Base-by-base conservation (phyloP, 768 basidiomycete genomes). In the Porphyrellus cyaneotinctus region DNA sequence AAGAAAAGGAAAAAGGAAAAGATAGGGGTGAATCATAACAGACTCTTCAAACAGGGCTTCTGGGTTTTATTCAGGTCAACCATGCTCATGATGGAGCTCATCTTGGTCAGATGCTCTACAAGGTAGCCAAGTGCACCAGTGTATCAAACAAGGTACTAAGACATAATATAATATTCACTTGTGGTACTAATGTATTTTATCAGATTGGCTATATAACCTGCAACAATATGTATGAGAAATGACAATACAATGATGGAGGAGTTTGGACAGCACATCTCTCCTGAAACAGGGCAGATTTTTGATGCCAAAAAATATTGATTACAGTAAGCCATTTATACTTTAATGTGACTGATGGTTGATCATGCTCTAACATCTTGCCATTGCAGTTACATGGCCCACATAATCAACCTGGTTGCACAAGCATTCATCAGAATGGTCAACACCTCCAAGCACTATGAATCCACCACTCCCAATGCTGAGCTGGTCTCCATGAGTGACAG, bases 181-280 rank as follows among this genome's bases (percentile, higher is more conserved):
- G n/a, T n/a, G n/a, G n/a, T n/a, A n/a, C n/a, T n/a, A n/a, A n/a
- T n/a, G n/a, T n/a, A n/a, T n/a, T n/a, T n/a, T n/a, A 36, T 17
- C 15, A 47, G 45, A 47, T 47, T 3, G 33, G 45, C 4, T 30
- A 47, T n/a, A 7, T 36, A 8, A 47, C 45, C 3, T 47, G 45
- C 14, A 26, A 38, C 7, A 38, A 48, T n/a, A n/a, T n/a, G n/a
- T 52, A 70, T 72, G 0, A 50, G 24, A 3, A 75, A 74, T 49
- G 76, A 75, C 51, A 46, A 49, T 17, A 73, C 71, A 0, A 75
- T 74, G 70, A 36, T 71, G 23, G 30, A n/a, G n/a, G n/a, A n/a
- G n/a, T n/a, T n/a, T n/a, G n/a, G n/a, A n/a, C n/a, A n/a, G n/a
- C n/a, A n/a, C n/a, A n/a, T n/a, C n/a, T n/a, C n/a, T n/a, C n/a